Evolutionary conservation across 2,329 filamentous ascomycete genomes (phyloP).

Genomic region (Penicillium polonicum): DNA sequence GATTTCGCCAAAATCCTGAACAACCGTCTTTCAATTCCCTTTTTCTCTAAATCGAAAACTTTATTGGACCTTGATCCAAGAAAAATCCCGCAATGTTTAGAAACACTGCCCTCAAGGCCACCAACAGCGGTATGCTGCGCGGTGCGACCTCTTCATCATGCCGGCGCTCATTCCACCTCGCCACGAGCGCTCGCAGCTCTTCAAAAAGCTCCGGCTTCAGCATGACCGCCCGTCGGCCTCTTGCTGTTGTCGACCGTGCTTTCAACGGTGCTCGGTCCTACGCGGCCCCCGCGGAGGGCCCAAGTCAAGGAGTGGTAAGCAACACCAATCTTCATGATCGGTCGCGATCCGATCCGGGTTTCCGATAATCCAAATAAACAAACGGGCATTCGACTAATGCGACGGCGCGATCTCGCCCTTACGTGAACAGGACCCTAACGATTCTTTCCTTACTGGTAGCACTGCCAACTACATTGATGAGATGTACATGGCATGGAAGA

Average conservation of each 20-base stretch:
- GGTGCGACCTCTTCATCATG: constrained; percentile 34
- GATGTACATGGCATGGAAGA: constrained; percentile 98
- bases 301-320: constrained; percentile 61
- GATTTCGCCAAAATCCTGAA: constrained; percentile 8
- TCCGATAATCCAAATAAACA: constrained; percentile 3
- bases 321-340: constrained; percentile 17
- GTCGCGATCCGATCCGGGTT: constrained; percentile 8
- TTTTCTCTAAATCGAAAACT: constrained; percentile 9
- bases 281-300: constrained; percentile 59
- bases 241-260: constrained; percentile 42
- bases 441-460: constrained; percentile 94
- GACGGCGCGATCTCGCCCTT: constrained; percentile 22
- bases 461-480: constrained; percentile 99
- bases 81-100: constrained; percentile 42
- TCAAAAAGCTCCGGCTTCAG: constrained; percentile 37
- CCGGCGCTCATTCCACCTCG: constrained; percentile 36
- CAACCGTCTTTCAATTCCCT: neutral
- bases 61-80: constrained; percentile 14
- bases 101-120: constrained; percentile 41
- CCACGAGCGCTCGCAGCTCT: constrained; percentile 32
- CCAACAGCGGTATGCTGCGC: constrained; percentile 39
- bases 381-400: constrained; percentile 25
- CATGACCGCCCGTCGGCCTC: constrained; percentile 42
- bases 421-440: constrained; percentile 69
- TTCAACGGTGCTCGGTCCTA: constrained; percentile 52